These are phyloP conservation scores for Neobulgaria alba DNA, from an alignment of 2,329 filamentous ascomycete genomes.

Conservation along the genomic window DNA sequence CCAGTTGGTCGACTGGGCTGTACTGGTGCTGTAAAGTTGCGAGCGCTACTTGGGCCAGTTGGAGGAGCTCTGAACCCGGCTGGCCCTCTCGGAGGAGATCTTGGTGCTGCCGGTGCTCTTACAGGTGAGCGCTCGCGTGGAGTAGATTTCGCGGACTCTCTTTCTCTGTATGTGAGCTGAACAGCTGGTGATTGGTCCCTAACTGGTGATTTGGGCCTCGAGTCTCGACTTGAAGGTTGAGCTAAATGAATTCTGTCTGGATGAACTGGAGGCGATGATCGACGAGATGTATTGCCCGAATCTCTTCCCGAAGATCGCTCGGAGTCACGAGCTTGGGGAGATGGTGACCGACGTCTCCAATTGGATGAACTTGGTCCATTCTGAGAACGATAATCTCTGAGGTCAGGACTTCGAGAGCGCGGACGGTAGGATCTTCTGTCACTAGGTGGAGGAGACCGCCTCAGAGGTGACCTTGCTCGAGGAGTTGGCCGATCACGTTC, in stretches of 20 bases:
- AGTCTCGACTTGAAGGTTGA: conserved; percentile 27
- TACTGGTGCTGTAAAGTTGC: conserved; percentile 23
- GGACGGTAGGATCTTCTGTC: conserved; percentile 26
- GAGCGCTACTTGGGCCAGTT: conserved; percentile 26
- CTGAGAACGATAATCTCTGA: conserved; percentile 37
- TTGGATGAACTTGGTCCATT: conserved; percentile 36
- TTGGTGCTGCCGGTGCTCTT: conserved; percentile 19
- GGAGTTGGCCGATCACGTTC: conserved; percentile 22
- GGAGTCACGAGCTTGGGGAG: conserved; percentile 38
- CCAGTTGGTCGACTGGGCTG: conserved; percentile 5
- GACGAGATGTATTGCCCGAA: conserved; percentile 50
- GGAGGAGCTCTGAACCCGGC: conserved; percentile 24
- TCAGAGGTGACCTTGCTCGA: conserved; percentile 26
- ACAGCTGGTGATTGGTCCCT: conserved; percentile 18
- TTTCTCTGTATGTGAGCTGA: conserved; percentile 19
- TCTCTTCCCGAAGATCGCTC: conserved; percentile 43
- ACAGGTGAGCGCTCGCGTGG: conserved; percentile 26
- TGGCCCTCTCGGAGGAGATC: conserved; percentile 28
- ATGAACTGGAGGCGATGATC: conserved; percentile 52
- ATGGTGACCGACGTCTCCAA: conserved; percentile 46
- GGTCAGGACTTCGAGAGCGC: conserved; percentile 45
- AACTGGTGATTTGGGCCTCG: conserved; percentile 12
- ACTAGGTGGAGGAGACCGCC: conserved; percentile 29
- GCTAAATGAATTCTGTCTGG: conserved; percentile 41
- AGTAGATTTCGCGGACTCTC: conserved; percentile 24